A percentile compares a stretch with the other conserved stretches of the same genome.
phyloP scores from a whole-genome alignment of 345 rosid genomes.

The Anacardium occidentale region DNA sequence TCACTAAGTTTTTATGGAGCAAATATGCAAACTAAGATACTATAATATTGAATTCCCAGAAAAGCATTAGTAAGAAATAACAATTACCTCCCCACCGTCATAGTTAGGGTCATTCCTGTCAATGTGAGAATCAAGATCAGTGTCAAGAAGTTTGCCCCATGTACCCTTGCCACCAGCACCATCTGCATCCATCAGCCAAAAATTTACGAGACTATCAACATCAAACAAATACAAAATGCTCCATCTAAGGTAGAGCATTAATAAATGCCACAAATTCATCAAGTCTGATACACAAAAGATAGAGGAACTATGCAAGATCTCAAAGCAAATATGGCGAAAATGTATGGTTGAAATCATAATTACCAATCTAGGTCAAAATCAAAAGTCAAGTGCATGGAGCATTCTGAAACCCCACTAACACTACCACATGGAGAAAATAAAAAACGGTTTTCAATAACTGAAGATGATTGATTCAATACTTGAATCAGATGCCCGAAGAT shows the following conservation, averaged over 20 bases:
- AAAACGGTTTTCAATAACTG: too few species aligned
- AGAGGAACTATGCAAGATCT: too few species aligned
- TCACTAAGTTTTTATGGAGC: neutral
- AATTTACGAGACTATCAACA: slow-evolving; percentile 8
- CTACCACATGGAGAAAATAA: too few species aligned
- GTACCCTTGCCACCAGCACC: slow-evolving; percentile 99
- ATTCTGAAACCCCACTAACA: too few species aligned
- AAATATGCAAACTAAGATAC: neutral
- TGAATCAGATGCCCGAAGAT: too few species aligned
- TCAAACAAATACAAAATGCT: neutral
- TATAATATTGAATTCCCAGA: neutral
- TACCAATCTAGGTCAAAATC: too few species aligned
- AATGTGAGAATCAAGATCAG: slow-evolving; percentile 58
- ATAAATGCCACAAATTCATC: neutral
- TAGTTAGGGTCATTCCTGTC: slow-evolving; percentile 97
- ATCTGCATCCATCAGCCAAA: slow-evolving; percentile 44
- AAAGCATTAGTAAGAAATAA: slow-evolving; percentile 2
- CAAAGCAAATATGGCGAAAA: too few species aligned
- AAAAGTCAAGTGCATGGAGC: too few species aligned
- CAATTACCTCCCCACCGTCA: slow-evolving; percentile 95
- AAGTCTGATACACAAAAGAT: too few species aligned
- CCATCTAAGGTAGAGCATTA: neutral
- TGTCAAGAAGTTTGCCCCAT: slow-evolving; percentile 96
- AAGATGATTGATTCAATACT: too few species aligned
- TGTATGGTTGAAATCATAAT: too few species aligned